Percentiles rank a stretch among this genome's conserved stretches.
These are phyloP conservation scores for Pseudogymnoascus sp. DNA, from an alignment of 2,329 filamentous ascomycete species.

Conservation along the genomic window DNA sequence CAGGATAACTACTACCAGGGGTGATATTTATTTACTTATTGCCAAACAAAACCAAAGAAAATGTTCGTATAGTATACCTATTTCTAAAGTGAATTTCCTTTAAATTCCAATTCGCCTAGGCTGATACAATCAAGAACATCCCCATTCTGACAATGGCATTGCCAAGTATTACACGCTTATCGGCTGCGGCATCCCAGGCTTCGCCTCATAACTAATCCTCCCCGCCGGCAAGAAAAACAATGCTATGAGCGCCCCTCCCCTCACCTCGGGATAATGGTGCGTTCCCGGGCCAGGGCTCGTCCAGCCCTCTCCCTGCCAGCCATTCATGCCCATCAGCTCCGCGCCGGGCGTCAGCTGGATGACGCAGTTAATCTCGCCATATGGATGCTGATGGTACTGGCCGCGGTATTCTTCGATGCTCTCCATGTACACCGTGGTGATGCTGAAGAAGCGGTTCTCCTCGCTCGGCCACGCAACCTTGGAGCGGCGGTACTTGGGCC, in stretches of 20 bases:
- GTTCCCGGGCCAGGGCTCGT: conserved; percentile 48
- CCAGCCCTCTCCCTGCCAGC: conserved; percentile 52
- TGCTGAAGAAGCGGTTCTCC: conserved; percentile 45
- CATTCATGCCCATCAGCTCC: conserved; percentile 49
- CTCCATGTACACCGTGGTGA: conserved; percentile 54
- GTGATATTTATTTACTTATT: not conserved
- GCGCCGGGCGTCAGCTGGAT: conserved; percentile 43
- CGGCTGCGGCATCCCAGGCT: conserved; percentile 39
- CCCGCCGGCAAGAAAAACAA: conserved; percentile 51
- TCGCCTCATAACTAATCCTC: conserved; percentile 43
- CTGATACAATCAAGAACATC: not conserved
- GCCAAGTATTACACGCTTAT: conserved; percentile 10
- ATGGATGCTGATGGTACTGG: conserved; percentile 48
- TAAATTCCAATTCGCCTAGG: not conserved
- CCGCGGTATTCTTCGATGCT: conserved; percentile 41
- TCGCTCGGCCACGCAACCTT: conserved; percentile 41
- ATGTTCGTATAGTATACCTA: not conserved
- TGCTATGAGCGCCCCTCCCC: conserved; percentile 44
- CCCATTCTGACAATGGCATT: not conserved
- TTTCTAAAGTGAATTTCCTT: not conserved
- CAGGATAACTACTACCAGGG: not conserved
- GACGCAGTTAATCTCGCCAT: conserved; percentile 51
- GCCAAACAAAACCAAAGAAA: not conserved
- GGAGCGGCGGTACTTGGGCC: conserved; percentile 40
- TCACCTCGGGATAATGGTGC: conserved; percentile 50